phyloP scores from a whole-genome alignment of 257 asterid species.

The Ajuga chamaepitys region DNA sequence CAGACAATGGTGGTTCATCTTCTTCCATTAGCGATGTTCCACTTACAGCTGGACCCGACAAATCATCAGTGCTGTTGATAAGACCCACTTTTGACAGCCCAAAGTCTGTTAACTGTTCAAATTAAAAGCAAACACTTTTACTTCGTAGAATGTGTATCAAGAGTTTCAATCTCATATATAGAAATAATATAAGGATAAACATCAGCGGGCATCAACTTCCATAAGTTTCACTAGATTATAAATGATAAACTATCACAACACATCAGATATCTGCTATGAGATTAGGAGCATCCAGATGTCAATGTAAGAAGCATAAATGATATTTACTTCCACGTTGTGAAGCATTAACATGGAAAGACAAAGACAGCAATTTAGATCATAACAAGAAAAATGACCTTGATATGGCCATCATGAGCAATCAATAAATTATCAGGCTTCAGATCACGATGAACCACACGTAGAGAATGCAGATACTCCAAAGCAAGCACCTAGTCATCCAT shows the following conservation, averaged over 20 bases:
- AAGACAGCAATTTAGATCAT: background rate
- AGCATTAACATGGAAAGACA: background rate
- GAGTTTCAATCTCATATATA: background rate
- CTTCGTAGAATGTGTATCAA: constrained; percentile 11
- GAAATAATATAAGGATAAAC: constrained; percentile 3
- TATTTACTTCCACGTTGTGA: background rate
- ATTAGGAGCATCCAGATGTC: constrained; percentile 10
- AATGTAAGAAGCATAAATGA: background rate
- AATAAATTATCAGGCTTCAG: constrained; percentile 97
- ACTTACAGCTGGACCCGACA: constrained; percentile 94
- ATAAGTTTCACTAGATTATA: constrained; percentile 1
- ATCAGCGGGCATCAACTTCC: constrained; percentile 5
- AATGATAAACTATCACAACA: background rate
- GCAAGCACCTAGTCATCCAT: constrained; percentile 82
- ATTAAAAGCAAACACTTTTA: constrained; percentile 10
- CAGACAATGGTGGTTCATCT: constrained; percentile 72
- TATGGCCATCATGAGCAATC: constrained; percentile 99
- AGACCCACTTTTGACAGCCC: constrained; percentile 99
- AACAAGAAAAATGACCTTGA: constrained; percentile 51
- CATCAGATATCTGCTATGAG: background rate
- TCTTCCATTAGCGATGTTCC: constrained; percentile 92
- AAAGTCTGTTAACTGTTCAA: constrained; percentile 89
- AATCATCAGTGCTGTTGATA: constrained; percentile 92
- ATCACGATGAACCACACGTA: constrained; percentile 97
- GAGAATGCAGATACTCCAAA: constrained; percentile 91